Evolutionary conservation across 768 basidiomycete species (phyloP).

Genomic region (Harrya chromipes): DNA sequence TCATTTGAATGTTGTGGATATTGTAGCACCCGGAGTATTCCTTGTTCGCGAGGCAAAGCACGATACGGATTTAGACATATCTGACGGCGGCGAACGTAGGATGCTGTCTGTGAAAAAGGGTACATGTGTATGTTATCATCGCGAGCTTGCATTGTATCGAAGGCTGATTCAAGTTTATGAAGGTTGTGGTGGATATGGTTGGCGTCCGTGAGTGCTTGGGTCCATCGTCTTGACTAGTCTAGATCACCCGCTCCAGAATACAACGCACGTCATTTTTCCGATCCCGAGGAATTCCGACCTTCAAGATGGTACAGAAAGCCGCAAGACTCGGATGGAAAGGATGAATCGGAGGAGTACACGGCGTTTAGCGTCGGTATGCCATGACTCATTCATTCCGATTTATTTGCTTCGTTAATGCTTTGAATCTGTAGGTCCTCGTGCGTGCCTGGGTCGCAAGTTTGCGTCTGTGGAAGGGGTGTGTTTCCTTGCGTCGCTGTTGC

Average conservation of each 20-base stretch:
- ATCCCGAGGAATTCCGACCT: conserved; percentile 36
- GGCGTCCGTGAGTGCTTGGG: conserved; percentile 23
- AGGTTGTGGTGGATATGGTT: conserved; percentile 30
- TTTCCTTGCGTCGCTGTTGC: conserved; percentile 49
- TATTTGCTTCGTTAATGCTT: not conserved
- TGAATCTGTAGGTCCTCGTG: conserved; percentile 40
- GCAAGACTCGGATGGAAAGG: conserved; percentile 2
- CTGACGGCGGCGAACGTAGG: conserved; percentile 12
- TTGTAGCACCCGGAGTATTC: conserved; percentile 28
- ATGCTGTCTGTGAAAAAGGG: conserved; percentile 25
- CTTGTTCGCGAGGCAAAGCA: conserved; percentile 29
- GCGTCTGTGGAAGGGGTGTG: conserved; percentile 50
- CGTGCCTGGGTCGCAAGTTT: conserved; percentile 55
- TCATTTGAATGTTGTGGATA: not conserved
- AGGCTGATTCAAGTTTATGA: not conserved
- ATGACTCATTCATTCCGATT: not conserved
- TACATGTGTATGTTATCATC: conserved; percentile 9
- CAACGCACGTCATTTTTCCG: conserved; percentile 34
- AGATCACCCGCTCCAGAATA: conserved; percentile 30
- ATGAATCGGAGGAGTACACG: conserved; percentile 20
- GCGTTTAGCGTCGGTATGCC: conserved; percentile 23
- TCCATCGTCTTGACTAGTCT: not conserved
- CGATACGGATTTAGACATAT: conserved; percentile 24
- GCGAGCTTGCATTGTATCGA: not conserved
- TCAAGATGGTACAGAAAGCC: conserved; percentile 36